Base-by-base conservation (phyloP, 352 stramenopile genomes). In the Phytophthora melonis region DNA sequence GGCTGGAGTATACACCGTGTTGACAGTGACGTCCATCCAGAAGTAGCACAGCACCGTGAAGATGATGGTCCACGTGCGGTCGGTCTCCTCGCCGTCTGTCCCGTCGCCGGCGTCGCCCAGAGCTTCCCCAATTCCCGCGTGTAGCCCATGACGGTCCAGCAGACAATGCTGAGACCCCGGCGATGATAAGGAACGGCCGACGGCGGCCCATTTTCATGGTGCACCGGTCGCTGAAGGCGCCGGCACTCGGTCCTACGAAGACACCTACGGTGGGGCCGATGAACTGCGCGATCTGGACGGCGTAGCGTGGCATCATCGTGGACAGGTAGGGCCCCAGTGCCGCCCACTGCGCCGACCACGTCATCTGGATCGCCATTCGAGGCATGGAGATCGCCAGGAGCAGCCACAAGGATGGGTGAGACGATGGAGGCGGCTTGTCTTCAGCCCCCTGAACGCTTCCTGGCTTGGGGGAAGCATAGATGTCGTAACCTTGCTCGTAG, bases 21-120 rank as follows among this genome's bases (percentile, higher is more conserved):
- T 91, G 43, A 88, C 74, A 10, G 80, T 87, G 30, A 91, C 77
- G 60, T 91, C 84, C 84, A 90, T 91, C 80, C 84, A 90, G 3
- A 78, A 59, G 75, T 91, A 90, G 61, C 85, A 87, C 18, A 86
- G 41, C 1, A 89, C 67, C 1, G 73, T 88, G 49, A 91, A 68
- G 6, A 87, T 43, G 1, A 76, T 63, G 0, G 84, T 90, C 80
- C 80, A 90, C 11, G 53, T 79, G 52, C 78, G 84, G 21, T 81
- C 64, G 5, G 63, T 81, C 32, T 65, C 47, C 6, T 70, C 66
- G 19, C 70, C 72, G 3, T 74, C 63, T 1, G 55, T 56, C 14
- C 78, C 80, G 27, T 73, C 66, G 16, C 72, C 71, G 8, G 74
- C 63, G 39, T 90, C 84, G 5, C 82, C 81, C 6, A 83, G 39